Evolutionary conservation across 1,284 basidiomycete genomes (phyloP).

Genomic region (Afroboletus lepidellus): DNA sequence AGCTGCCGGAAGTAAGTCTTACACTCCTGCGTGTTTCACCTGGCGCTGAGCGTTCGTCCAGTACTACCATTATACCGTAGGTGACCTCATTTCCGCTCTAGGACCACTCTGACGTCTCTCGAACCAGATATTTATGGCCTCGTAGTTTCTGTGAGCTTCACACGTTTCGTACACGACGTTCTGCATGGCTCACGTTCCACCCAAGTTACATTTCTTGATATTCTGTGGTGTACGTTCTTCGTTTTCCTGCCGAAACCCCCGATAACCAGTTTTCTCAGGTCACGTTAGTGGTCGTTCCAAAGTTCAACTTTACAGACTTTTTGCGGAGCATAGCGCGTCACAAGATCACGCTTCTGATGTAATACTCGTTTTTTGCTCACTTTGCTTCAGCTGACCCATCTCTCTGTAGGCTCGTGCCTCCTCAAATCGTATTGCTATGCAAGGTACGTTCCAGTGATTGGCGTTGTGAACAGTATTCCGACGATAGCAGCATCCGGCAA

Average conservation of each 20-base stretch:
- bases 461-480: neutral
- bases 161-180: neutral
- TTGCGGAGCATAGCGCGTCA: constrained; percentile 67
- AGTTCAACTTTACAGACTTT: constrained; percentile 68
- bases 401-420: constrained; percentile 59
- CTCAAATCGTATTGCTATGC: constrained; percentile 67
- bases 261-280: constrained; percentile 38
- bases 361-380: constrained; percentile 8
- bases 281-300: constrained; percentile 68
- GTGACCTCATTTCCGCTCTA: constrained; percentile 13
- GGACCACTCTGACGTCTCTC: constrained; percentile 14
- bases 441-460: constrained; percentile 44
- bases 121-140: constrained; percentile 65
- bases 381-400: neutral
- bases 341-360: constrained; percentile 66
- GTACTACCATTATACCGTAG: constrained; percentile 38
- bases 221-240: constrained; percentile 49
- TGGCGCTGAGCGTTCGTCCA: constrained; percentile 17
- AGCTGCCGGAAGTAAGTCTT: constrained; percentile 45
- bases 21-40: neutral
- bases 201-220: constrained; percentile 53
- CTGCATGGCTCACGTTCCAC: constrained; percentile 10
- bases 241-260: neutral
- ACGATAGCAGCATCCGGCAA: constrained; percentile 55
- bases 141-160: constrained; percentile 50